A percentile compares a stretch with the other conserved stretches of the same genome.
These are phyloP conservation scores for Termitomyces sp. DNA, from an alignment of 768 basidiomycete genomes.

Conservation along the genomic window DNA sequence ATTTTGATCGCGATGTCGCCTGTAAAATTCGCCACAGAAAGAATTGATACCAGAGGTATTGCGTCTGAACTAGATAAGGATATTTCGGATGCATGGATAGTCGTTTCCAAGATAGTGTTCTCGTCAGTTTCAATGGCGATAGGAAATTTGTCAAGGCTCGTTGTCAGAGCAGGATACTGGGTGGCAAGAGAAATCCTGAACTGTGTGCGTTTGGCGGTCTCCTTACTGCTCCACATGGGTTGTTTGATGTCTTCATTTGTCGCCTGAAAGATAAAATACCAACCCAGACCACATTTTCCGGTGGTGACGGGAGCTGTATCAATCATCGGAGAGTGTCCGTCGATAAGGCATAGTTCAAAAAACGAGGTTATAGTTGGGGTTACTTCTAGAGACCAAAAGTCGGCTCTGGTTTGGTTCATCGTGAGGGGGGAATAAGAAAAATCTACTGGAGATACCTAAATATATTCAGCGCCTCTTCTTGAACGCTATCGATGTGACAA, in stretches of 20 bases:
- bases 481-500: not conserved
- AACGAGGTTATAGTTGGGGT: not conserved
- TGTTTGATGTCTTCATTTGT: not conserved
- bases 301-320: not conserved
- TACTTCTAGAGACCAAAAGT: not conserved
- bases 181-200: constrained; percentile 6
- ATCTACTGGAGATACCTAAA: not conserved
- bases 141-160: not conserved
- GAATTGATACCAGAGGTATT: not conserved
- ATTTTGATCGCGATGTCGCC: constrained; percentile 1
- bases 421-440: not conserved
- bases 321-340: not conserved
- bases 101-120: not conserved
- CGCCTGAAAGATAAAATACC: constrained; percentile 1
- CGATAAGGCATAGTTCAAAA: not conserved
- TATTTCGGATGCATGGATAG: not conserved
- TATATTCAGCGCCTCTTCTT: not conserved
- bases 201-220: not conserved
- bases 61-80: not conserved
- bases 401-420: not conserved
- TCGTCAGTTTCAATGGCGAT: not conserved
- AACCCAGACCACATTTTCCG: constrained; percentile 9
- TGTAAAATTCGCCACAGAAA: not conserved
- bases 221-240: not conserved
- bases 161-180: not conserved